phyloP scores from a whole-genome alignment of 257 asterid species.

The Paraleonurus japonicus region DNA sequence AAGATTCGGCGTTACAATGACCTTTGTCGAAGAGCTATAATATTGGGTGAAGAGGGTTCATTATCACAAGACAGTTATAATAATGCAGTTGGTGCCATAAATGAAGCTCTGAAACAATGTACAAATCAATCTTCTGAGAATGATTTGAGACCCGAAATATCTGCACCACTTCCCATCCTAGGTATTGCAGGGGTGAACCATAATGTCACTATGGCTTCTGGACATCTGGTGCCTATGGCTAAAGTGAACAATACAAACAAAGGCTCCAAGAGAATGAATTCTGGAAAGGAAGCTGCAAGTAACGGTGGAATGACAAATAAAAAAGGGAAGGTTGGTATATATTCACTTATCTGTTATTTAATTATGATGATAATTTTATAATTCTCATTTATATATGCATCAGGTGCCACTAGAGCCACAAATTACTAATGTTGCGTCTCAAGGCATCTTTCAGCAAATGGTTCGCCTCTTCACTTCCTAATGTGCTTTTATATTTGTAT shows the following conservation, averaged over 20 bases:
- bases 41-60: slow-evolving; percentile 96
- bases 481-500: slow-evolving; percentile 17
- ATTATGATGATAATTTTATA: slow-evolving; percentile 5
- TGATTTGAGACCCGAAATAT: slow-evolving; percentile 39
- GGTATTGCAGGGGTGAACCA: slow-evolving; percentile 42
- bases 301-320: slow-evolving; percentile 41
- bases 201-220: slow-evolving; percentile 31
- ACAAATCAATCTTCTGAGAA: slow-evolving; percentile 35
- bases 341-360: slow-evolving; percentile 13
- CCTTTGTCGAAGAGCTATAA: slow-evolving; percentile 81
- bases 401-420: slow-evolving; percentile 69
- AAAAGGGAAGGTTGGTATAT: slow-evolving; percentile 76
- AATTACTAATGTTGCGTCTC: slow-evolving; percentile 48
- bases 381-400: slow-evolving; percentile 18
- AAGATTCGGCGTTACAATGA: slow-evolving; percentile 85
- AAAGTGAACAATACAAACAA: slow-evolving; percentile 34
- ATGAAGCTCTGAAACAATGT: slow-evolving; percentile 67
- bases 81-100: slow-evolving; percentile 60
- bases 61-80: slow-evolving; percentile 72
- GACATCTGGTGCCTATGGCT: slow-evolving; percentile 39
- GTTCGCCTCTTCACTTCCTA: slow-evolving; percentile 42
- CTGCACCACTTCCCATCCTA: slow-evolving; percentile 41
- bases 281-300: slow-evolving; percentile 56
- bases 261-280: slow-evolving; percentile 56
- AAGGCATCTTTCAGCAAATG: slow-evolving; percentile 58